These are phyloP conservation scores for Phytophthora sojae DNA, from an alignment of 352 stramenopile genomes.

Conservation along the genomic window DNA sequence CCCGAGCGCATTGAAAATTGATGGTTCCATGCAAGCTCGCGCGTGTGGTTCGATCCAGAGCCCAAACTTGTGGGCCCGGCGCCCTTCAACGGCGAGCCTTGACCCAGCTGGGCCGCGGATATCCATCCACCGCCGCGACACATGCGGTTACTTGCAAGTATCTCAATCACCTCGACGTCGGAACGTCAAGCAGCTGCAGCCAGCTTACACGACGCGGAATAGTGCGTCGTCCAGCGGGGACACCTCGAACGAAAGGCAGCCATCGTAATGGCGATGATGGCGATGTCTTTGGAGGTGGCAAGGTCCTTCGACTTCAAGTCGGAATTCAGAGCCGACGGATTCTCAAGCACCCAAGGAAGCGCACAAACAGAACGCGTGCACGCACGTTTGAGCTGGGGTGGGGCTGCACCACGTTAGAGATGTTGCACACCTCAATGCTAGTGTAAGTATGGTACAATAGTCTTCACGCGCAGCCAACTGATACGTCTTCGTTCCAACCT, in stretches of 20 bases:
- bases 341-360: no score
- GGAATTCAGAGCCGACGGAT: constrained; percentile 2
- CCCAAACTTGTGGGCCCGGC: constrained; percentile 17
- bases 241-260: constrained; percentile 1
- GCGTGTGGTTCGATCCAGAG: constrained; percentile 2
- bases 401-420: constrained; percentile 19
- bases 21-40: constrained; percentile 18
- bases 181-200: constrained; percentile 1
- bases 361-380: neutral
- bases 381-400: neutral
- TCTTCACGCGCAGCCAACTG: neutral
- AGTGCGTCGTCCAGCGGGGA: neutral
- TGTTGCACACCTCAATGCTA: constrained; percentile 5
- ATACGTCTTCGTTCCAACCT: neutral
- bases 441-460: no score
- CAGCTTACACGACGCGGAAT: neutral
- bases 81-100: neutral
- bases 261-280: neutral
- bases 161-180: neutral
- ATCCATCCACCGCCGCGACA: constrained; percentile 23
- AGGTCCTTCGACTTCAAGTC: constrained; percentile 20
- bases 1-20: constrained; percentile 19
- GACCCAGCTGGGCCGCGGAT: constrained; percentile 21
- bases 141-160: constrained; percentile 32
- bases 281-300: neutral